phyloP scores from a whole-genome alignment of 2,329 filamentous ascomycete genomes.

The Cercospora brassicicola region DNA sequence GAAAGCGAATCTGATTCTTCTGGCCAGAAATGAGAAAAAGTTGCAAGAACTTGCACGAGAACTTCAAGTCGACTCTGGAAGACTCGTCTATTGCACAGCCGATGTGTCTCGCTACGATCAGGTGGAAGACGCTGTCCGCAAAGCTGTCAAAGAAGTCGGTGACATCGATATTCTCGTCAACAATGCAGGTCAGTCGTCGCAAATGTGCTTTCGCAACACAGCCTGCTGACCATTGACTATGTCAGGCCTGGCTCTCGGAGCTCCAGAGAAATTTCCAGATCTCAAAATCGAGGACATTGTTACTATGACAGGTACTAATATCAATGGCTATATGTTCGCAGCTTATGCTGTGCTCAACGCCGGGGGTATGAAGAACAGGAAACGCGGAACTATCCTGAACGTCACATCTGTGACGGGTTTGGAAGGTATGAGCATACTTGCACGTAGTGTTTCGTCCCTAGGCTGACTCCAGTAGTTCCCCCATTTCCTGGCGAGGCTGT shows the following conservation, averaged over 20 bases:
- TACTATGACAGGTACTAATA: constrained; percentile 52
- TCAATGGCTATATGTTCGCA: constrained; percentile 51
- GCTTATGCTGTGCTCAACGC: constrained; percentile 50
- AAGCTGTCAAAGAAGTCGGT: constrained; percentile 34
- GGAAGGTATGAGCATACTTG: background rate
- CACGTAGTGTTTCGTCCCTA: background rate
- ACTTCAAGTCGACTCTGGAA: constrained; percentile 16
- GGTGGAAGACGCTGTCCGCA: constrained; percentile 37
- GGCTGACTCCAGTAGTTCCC: constrained; percentile 35
- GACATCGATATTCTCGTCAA: constrained; percentile 15
- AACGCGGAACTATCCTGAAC: constrained; percentile 51
- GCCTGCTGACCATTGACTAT: background rate
- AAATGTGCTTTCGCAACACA: background rate
- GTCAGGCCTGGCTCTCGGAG: constrained; percentile 49
- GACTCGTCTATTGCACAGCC: constrained; percentile 34
- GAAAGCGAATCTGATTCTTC: constrained; percentile 47
- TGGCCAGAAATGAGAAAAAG: constrained; percentile 43
- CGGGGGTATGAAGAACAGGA: constrained; percentile 42
- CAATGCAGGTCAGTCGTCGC: constrained; percentile 5
- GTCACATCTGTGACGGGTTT: constrained; percentile 51
- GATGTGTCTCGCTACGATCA: constrained; percentile 39
- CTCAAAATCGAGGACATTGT: constrained; percentile 45
- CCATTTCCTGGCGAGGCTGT: constrained; percentile 54
- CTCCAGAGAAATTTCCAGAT: constrained; percentile 46
- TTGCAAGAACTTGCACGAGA: constrained; percentile 27